Evolutionary conservation across 805 yeast genomes (phyloP).

Genomic region (Yarrowia osloensis): DNA sequence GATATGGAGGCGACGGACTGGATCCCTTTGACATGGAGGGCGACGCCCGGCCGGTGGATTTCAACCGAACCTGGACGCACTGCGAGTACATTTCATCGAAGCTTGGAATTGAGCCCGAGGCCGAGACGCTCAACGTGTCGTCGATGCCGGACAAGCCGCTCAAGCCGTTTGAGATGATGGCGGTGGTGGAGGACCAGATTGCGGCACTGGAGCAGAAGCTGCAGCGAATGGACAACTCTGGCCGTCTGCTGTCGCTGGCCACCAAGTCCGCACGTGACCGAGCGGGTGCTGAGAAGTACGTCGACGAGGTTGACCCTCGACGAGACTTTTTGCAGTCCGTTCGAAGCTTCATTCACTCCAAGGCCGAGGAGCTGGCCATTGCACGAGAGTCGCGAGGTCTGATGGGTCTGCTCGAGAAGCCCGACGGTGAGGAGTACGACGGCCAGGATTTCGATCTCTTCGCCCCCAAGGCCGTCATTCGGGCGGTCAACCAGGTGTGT

Average conservation of each 20-base stretch:
- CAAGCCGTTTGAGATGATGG: conserved; percentile 67
- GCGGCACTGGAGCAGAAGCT: conserved; percentile 61
- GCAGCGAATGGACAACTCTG: conserved; percentile 72
- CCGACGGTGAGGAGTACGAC: conserved; percentile 46
- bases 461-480: conserved; percentile 36
- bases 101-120: conserved; percentile 20
- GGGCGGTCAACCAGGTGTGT: conserved; percentile 46
- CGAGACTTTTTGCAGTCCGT: conserved; percentile 79
- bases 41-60: conserved; percentile 94
- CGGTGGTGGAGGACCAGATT: conserved; percentile 57
- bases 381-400: conserved; percentile 59
- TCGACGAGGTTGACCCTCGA: conserved; percentile 86
- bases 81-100: conserved; percentile 56
- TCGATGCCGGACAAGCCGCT: conserved; percentile 54
- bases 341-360: conserved; percentile 58
- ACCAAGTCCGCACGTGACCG: conserved; percentile 44
- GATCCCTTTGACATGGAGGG: conserved; percentile 99
- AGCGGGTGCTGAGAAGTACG: conserved; percentile 54
- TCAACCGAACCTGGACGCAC: conserved; percentile 92
- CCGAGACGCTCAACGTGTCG: conserved; percentile 48
- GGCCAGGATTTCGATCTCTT: conserved; percentile 42
- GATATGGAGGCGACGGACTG: conserved; percentile 97
- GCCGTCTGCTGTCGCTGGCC: conserved; percentile 48
- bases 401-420: conserved; percentile 48
- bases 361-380: conserved; percentile 58